Conservation (phyloP, 108 stramenopile genomes). For the Mediolabrus comicus region DNA sequence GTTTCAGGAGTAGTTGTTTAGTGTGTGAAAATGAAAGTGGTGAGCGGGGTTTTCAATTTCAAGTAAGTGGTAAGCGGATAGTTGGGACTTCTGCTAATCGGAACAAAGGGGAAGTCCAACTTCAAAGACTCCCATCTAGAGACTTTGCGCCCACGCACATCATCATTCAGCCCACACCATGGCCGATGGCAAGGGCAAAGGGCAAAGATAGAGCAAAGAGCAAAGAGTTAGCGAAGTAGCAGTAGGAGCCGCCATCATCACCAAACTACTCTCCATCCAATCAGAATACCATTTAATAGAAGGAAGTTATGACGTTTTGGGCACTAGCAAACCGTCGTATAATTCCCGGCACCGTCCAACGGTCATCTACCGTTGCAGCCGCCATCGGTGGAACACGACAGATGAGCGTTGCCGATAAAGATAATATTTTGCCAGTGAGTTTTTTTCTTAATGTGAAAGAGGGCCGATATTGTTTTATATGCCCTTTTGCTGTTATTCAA, state of each 20-base stretch:
- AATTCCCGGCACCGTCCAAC: neutral
- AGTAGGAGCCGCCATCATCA: no score
- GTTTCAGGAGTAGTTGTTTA: neutral
- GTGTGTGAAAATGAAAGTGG: no score
- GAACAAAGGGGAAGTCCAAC: no score
- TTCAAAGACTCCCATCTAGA: no score
- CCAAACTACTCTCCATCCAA: neutral
- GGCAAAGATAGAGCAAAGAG: no score
- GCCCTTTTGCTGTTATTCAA: no score
- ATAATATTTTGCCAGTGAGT: slow-evolving; percentile 49
- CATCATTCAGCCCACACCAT: no score
- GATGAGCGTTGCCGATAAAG: slow-evolving; percentile 35
- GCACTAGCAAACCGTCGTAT: slow-evolving; percentile 14
- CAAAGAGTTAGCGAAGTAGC: no score
- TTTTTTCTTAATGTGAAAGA: neutral
- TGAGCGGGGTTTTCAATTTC: no score
- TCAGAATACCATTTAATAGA: neutral
- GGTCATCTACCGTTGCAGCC: slow-evolving; percentile 2
- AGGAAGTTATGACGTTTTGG: slow-evolving; percentile 6
- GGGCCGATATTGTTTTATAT: no score
- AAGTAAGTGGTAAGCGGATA: neutral
- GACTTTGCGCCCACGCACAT: no score
- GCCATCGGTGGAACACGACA: slow-evolving; percentile 16
- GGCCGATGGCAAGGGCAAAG: no score
- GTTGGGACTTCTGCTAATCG: neutral